Conservation (phyloP, 768 basidiomycete genomes). For the Phaeotremella skinneri region DNA sequence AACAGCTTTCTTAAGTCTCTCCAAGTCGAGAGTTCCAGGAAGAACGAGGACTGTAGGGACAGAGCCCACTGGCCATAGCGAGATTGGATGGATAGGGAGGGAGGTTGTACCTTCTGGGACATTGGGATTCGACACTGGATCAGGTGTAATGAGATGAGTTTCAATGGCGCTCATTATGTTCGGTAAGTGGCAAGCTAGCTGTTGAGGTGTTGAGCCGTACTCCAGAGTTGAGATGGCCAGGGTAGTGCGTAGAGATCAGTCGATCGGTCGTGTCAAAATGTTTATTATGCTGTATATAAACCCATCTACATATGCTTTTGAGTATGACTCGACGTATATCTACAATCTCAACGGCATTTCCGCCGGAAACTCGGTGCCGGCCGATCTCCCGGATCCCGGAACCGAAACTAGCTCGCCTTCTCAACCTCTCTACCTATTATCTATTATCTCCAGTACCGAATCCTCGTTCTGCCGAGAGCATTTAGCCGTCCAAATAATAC, state of each 20-base stretch:
- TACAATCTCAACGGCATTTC: neutral
- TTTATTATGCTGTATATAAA: too few species aligned
- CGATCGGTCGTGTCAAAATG: too few species aligned
- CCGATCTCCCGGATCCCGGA: neutral
- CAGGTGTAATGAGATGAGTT: neutral
- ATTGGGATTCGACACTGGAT: neutral
- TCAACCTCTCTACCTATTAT: too few species aligned
- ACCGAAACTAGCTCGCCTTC: neutral
- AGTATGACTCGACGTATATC: neutral
- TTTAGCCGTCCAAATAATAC: neutral
- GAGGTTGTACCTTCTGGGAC: neutral
- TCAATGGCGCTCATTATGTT: neutral
- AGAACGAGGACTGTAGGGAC: slow-evolving; percentile 6
- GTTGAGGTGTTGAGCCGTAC: too few species aligned
- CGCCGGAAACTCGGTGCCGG: neutral
- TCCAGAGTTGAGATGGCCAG: too few species aligned
- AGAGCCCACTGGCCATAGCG: slow-evolving; percentile 2
- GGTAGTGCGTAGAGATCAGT: too few species aligned
- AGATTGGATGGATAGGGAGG: slow-evolving; percentile 4
- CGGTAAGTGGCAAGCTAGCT: neutral
- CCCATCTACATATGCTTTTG: neutral
- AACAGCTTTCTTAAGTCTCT: slow-evolving; percentile 1
- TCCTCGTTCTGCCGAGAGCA: neutral
- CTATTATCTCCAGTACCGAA: neutral
- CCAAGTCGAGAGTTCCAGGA: neutral